A percentile compares a stretch with the other conserved stretches of the same genome.
Evolutionary conservation across 2,329 filamentous ascomycete species (phyloP).

Genomic region (Pseudocercospora musae): DNA sequence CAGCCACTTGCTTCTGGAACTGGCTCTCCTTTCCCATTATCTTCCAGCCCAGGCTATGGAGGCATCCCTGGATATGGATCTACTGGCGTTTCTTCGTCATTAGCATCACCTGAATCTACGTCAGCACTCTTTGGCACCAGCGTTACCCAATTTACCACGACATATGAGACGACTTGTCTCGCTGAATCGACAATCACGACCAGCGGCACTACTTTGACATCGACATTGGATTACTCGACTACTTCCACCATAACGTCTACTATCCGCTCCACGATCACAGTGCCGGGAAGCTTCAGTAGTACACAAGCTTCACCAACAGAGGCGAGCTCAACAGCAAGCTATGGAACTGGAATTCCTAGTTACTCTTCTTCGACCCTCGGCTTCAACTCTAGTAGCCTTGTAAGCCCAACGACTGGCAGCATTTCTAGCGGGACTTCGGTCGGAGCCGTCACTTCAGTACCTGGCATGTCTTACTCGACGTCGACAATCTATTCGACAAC

Average conservation of each 20-base stretch:
- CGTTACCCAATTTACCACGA: constrained; percentile 15
- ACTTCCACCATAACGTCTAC: constrained; percentile 20
- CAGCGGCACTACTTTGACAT: constrained; percentile 20
- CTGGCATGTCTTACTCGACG: constrained; percentile 31
- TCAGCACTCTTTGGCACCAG: constrained; percentile 6
- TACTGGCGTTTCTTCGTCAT: not conserved
- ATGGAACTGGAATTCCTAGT: not conserved
- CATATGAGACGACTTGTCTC: constrained; percentile 19
- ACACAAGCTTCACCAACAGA: constrained; percentile 14
- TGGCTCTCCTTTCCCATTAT: constrained; percentile 1
- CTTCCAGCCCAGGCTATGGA: constrained; percentile 2
- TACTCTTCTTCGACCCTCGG: not conserved
- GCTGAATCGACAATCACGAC: constrained; percentile 16
- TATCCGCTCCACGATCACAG: constrained; percentile 13
- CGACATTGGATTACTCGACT: constrained; percentile 16
- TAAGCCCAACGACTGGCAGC: constrained; percentile 6
- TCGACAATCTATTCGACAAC: constrained; percentile 43
- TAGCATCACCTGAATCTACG: constrained; percentile 10
- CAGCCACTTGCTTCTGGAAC: constrained; percentile 7
- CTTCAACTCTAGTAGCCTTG: constrained; percentile 4
- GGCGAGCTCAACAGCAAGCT: not conserved
- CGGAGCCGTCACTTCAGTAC: constrained; percentile 26
- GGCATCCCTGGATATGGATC: constrained; percentile 5
- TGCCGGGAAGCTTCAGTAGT: constrained; percentile 7
- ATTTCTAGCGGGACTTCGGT: constrained; percentile 9